Conservation (phyloP, 2,329 filamentous ascomycete species). For the Metarhizium anisopliae region DNA sequence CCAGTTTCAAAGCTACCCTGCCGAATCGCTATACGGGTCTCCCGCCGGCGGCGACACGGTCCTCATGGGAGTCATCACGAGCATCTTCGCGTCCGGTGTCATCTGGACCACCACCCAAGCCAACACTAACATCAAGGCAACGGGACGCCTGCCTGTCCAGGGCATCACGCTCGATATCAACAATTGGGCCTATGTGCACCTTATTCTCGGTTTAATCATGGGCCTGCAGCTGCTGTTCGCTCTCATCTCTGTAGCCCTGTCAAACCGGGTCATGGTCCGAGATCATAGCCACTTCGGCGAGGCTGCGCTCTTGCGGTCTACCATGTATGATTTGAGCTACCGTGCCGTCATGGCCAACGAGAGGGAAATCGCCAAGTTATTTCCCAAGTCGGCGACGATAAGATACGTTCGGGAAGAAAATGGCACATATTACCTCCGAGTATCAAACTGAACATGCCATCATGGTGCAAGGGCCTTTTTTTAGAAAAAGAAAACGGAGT, state of each 20-base stretch:
- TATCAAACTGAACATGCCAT: neutral
- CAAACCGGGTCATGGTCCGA: conserved; percentile 19
- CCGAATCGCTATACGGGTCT: conserved; percentile 28
- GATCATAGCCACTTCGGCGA: conserved; percentile 14
- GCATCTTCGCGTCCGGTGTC: conserved; percentile 27
- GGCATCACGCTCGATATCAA: conserved; percentile 23
- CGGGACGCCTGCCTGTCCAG: conserved; percentile 21
- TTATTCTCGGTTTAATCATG: conserved; percentile 23
- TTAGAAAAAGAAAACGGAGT: neutral
- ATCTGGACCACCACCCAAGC: conserved; percentile 22
- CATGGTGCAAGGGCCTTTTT: neutral
- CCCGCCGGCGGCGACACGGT: conserved; percentile 19
- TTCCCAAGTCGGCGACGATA: conserved; percentile 4
- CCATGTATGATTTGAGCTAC: conserved; percentile 9
- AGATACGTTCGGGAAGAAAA: conserved; percentile 4
- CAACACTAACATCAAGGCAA: conserved; percentile 16
- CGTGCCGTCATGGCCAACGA: conserved; percentile 11
- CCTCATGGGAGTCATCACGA: conserved; percentile 26
- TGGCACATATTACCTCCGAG: conserved; percentile 6
- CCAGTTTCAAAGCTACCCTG: conserved; percentile 32
- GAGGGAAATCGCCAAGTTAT: conserved; percentile 9
- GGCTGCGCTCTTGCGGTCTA: conserved; percentile 12
- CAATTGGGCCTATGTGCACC: conserved; percentile 21
- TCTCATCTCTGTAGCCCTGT: conserved; percentile 12
- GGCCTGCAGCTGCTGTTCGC: conserved; percentile 21